Conservation (phyloP, 352 stramenopile species). For the Pythium brassicae region DNA sequence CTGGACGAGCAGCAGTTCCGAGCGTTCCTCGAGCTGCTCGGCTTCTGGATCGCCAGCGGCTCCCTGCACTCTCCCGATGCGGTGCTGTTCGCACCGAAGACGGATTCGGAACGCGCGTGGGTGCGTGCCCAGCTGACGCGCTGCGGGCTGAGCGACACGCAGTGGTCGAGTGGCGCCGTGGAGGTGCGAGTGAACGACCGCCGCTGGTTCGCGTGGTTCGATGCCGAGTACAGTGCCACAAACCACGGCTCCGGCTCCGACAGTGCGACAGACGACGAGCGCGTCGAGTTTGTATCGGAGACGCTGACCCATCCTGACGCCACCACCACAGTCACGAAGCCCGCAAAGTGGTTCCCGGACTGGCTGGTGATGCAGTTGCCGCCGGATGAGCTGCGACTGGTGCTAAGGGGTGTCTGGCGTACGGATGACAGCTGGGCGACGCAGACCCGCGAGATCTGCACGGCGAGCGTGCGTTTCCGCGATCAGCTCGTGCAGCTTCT, state of each 20-base stretch:
- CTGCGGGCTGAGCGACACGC: conserved; percentile 9
- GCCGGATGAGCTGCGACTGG: conserved; percentile 7
- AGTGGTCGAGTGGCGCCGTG: conserved; percentile 5
- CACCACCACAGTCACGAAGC: too few species aligned
- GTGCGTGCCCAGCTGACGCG: conserved; percentile 5
- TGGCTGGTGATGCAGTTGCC: conserved; percentile 10
- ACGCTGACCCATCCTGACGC: too few species aligned
- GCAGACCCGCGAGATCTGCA: conserved; percentile 5
- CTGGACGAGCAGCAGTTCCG: conserved; percentile 9
- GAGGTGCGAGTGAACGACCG: conserved; percentile 5
- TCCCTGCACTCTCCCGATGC: neutral
- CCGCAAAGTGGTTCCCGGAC: conserved; percentile 3
- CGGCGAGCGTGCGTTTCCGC: conserved; percentile 2
- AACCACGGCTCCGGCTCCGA: neutral
- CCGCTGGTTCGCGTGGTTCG: conserved; percentile 11
- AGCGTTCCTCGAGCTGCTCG: conserved; percentile 8
- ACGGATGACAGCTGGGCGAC: conserved; percentile 4
- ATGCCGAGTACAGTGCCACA: conserved; percentile 8
- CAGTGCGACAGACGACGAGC: conserved; percentile 6
- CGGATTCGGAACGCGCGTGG: conserved; percentile 4
- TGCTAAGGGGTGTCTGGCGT: conserved; percentile 7
- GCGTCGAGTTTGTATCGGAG: neutral
- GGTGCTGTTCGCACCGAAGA: conserved; percentile 5
- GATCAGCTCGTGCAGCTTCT: conserved; percentile 11
- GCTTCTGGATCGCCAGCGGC: conserved; percentile 7